These are phyloP conservation scores for Trametes gibbosa DNA, from an alignment of 768 basidiomycete genomes.

Conservation along the genomic window DNA sequence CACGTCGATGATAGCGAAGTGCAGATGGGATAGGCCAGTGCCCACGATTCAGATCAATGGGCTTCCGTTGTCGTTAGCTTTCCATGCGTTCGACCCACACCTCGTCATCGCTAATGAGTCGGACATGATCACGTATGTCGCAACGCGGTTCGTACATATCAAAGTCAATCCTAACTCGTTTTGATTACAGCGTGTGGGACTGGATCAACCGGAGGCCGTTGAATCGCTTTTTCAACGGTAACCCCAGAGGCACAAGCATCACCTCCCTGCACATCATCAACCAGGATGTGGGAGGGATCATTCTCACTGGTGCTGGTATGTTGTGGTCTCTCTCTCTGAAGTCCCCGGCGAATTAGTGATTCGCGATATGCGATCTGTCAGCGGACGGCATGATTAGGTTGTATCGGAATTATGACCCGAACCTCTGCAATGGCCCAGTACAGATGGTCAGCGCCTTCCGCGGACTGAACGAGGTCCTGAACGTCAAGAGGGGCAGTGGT, in stretches of 20 bases:
- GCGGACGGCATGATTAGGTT: conserved; percentile 92
- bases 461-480: conserved; percentile 75
- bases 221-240: conserved; percentile 86
- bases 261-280: conserved; percentile 92
- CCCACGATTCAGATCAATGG: conserved; percentile 58
- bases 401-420: conserved; percentile 88
- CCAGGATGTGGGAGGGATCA: conserved; percentile 89
- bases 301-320: conserved; percentile 83
- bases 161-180: conserved; percentile 10
- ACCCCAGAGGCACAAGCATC: conserved; percentile 75
- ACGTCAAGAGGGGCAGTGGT: conserved; percentile 74
- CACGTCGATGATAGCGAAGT: conserved; percentile 43
- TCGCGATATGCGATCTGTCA: conserved; percentile 31
- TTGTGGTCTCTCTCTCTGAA: conserved; percentile 5
- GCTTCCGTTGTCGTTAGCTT: conserved; percentile 72
- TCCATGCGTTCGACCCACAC: conserved; percentile 93
- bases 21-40: conserved; percentile 73
- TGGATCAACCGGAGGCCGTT: conserved; percentile 82
- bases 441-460: conserved; percentile 95
- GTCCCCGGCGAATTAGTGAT: background rate
- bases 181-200: conserved; percentile 76
- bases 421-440: conserved; percentile 64
- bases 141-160: background rate
- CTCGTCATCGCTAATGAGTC: conserved; percentile 81
- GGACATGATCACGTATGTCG: conserved; percentile 76